Evolutionary conservation across 805 yeast species (phyloP), one percentile per base, ranked within the genome.

Genomic region (Saturnispora ahearnii): DNA sequence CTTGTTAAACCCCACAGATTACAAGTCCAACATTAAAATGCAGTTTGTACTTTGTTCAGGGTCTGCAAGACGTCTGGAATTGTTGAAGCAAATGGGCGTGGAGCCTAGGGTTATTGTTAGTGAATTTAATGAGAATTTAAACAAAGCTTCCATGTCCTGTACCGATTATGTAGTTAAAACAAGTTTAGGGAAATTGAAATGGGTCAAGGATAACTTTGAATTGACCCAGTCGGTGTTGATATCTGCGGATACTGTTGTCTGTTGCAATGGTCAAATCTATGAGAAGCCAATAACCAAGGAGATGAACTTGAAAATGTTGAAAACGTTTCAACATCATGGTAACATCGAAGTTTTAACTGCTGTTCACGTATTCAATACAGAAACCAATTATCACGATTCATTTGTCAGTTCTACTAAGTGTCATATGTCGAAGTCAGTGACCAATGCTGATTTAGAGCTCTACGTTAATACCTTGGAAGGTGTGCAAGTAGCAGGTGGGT

Each of bases 401-500:
- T 51, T 54, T 30, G 21, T 32, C 0, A 65, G 60, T 29, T 48
- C 52, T 4, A 60, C 69, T 1, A 58, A 50, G 30, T 56, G 77
- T 4, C 48, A 57, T 21, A 69, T 78, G 59, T 78, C 77, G 48
- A 54, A 66, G 8, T 51, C 60, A 1, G 65, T 81, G 12, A 72
- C 80, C 1, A 79, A 78, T 55, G 78, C 71, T n/a, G 70, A 82
- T 37, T 59, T 91, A 4, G 60, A 74, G 26, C 68, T 72, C 13
- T 91, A 91, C 63, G 83, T 85, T 10, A 73, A 73, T 2, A 68
- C 81, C 2, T 82, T 75, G 22, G 97, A 91, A 62, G 98, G 93
- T 1, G 50, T 72, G 7, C 74, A 75, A 44, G 97, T 87, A 1
- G 96, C 98, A 2, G 99, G 97, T 5, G 99, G 99, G 0, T 90